phyloP scores from a whole-genome alignment of 73 alveolate species.

The Tetrahymena elliotti region DNA sequence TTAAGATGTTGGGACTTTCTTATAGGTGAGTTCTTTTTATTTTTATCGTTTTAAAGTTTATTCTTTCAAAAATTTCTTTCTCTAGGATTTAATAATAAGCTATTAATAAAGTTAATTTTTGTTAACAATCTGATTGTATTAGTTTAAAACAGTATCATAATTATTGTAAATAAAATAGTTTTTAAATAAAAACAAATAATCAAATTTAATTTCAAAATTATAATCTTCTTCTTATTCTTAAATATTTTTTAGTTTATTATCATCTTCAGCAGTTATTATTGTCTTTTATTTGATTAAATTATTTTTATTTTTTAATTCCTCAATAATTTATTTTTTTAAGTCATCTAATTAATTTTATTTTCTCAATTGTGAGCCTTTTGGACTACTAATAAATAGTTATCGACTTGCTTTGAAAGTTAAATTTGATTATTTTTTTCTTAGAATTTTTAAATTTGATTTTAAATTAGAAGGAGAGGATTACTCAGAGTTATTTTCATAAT shows the following conservation, averaged over 20 bases:
- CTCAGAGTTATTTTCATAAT: background rate
- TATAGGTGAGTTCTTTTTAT: background rate
- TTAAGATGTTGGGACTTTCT: background rate
- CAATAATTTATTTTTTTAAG: background rate
- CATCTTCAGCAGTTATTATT: background rate
- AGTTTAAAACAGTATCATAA: background rate
- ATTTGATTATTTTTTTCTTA: background rate
- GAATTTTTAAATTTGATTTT: too few relatives aligned
- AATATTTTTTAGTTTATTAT: background rate
- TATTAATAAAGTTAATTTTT: background rate
- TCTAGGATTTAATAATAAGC: background rate
- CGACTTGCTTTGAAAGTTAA: background rate
- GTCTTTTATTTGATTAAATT: background rate
- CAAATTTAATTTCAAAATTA: background rate
- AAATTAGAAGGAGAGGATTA: too few relatives aligned
- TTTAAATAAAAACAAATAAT: background rate
- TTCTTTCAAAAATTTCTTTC: background rate
- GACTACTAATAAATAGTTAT: background rate
- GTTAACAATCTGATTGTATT: background rate
- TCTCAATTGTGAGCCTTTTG: background rate
- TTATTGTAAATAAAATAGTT: background rate
- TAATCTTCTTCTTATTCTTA: background rate
- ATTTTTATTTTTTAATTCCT: background rate
- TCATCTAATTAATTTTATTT: background rate
- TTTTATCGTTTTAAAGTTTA: background rate